Evolutionary conservation across 441 rosid genomes (phyloP).

Genomic region (Populus hybrid): DNA sequence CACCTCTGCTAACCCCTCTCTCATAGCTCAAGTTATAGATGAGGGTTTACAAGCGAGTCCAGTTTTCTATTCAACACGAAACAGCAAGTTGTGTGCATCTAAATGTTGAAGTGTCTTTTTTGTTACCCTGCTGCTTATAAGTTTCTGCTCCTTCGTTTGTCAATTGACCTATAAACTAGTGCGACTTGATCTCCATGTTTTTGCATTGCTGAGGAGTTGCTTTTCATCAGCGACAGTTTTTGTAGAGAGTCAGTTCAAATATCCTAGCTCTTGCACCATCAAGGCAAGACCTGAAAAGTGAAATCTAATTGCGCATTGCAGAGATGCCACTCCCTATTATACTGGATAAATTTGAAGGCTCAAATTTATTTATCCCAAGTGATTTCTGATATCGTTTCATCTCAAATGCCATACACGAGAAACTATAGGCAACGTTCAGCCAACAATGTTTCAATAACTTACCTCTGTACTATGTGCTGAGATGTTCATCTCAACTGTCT

Average conservation of each 20-base stretch:
- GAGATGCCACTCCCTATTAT: neutral
- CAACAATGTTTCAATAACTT: neutral
- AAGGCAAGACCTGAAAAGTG: neutral
- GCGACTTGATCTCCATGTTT: neutral
- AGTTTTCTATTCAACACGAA: neutral
- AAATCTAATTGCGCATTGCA: neutral
- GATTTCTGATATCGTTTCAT: too few relatives aligned
- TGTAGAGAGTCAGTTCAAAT: neutral
- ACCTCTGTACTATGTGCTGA: too few relatives aligned
- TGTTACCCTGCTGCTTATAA: neutral
- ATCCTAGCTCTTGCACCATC: constrained; percentile 1
- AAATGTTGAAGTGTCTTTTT: neutral
- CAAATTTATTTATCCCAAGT: too few relatives aligned
- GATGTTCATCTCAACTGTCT: too few relatives aligned
- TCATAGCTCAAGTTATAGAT: neutral
- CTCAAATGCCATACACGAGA: too few relatives aligned
- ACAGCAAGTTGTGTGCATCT: too few relatives aligned
- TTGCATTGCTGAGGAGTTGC: neutral
- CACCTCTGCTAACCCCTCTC: neutral
- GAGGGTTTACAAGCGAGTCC: neutral
- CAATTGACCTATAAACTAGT: neutral
- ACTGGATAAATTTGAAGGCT: too few relatives aligned
- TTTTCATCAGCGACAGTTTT: neutral
- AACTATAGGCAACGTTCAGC: too few relatives aligned
- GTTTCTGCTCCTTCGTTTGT: neutral